A percentile compares a stretch with the other conserved stretches of the same genome.
Evolutionary conservation across 257 asterid genomes (phyloP).

Genomic region (Nyctanthes arbortristis): DNA sequence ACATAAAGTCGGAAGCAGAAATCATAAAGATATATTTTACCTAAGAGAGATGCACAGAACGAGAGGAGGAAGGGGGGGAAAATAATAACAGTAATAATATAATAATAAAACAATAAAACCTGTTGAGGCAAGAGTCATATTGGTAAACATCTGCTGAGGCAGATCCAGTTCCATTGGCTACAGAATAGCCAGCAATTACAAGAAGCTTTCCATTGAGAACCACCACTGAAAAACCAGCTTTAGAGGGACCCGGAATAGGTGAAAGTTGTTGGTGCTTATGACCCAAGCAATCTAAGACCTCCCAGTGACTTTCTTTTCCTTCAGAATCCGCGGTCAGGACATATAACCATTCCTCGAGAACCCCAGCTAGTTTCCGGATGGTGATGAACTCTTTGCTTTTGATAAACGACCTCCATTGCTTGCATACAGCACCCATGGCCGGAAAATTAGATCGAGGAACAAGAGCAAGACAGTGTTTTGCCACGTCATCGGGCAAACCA

Average conservation of each 20-base stretch:
- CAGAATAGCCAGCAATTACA: conserved; percentile 62
- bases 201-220: conserved; percentile 77
- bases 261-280: conserved; percentile 49
- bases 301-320: conserved; percentile 77
- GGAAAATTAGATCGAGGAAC: conserved; percentile 72
- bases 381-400: conserved; percentile 64
- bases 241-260: conserved; percentile 66
- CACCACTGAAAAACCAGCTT: conserved; percentile 59
- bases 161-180: conserved; percentile 40
- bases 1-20: background rate
- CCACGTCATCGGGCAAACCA: conserved; percentile 84
- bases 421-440: conserved; percentile 70
- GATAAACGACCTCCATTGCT: conserved; percentile 74
- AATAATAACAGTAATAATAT: background rate
- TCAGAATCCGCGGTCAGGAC: conserved; percentile 52
- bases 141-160: conserved; percentile 68
- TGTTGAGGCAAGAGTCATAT: conserved; percentile 79
- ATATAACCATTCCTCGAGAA: conserved; percentile 88
- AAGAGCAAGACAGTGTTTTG: conserved; percentile 77
- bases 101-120: conserved; percentile 39
- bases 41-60: background rate
- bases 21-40: background rate
- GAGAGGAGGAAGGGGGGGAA: too few species aligned
- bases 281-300: conserved; percentile 69
- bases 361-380: conserved; percentile 70